Evolutionary conservation across 495 filamentous ascomycete species (phyloP).

Genomic region (Clohesyomyces aquaticus): DNA sequence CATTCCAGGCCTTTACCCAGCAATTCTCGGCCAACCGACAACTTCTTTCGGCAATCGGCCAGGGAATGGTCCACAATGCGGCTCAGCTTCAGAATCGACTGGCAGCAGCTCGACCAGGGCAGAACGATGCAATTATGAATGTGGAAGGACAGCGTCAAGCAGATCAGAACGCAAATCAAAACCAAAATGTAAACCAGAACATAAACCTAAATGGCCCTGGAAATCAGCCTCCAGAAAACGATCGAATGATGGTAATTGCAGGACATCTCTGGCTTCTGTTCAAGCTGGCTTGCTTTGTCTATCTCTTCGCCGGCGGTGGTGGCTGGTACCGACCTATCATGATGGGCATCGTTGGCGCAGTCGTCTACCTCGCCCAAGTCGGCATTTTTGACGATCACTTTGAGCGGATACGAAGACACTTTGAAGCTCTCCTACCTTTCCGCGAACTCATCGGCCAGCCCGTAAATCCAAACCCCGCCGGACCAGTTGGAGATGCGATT

Average conservation of each 20-base stretch:
- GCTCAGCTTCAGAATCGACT: constrained; percentile 19
- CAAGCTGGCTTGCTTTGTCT: constrained; percentile 74
- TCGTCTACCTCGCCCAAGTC: constrained; percentile 68
- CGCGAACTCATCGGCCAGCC: too few species aligned
- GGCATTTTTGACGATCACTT: constrained; percentile 61
- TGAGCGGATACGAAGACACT: constrained; percentile 68
- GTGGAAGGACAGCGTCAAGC: too few species aligned
- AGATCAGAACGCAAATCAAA: constrained; percentile 13
- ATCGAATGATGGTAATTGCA: constrained; percentile 19
- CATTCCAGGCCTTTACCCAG: constrained; percentile 35
- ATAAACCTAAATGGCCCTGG: constrained; percentile 12
- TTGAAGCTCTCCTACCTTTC: constrained; percentile 72
- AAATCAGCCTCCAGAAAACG: constrained; percentile 20
- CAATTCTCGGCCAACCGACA: constrained; percentile 37
- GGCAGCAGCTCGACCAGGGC: constrained; percentile 9
- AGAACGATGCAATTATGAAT: too few species aligned
- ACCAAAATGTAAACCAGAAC: constrained; percentile 8
- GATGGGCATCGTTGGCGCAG: constrained; percentile 60
- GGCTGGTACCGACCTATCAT: constrained; percentile 72
- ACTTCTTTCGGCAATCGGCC: constrained; percentile 25
- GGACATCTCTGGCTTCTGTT: constrained; percentile 75
- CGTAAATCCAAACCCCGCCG: too few species aligned
- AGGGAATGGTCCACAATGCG: constrained; percentile 27
- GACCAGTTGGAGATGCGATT: too few species aligned
- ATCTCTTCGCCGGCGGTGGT: constrained; percentile 74